Evolutionary conservation across 345 rosid genomes (phyloP).

Genomic region (Triadica sebifera): DNA sequence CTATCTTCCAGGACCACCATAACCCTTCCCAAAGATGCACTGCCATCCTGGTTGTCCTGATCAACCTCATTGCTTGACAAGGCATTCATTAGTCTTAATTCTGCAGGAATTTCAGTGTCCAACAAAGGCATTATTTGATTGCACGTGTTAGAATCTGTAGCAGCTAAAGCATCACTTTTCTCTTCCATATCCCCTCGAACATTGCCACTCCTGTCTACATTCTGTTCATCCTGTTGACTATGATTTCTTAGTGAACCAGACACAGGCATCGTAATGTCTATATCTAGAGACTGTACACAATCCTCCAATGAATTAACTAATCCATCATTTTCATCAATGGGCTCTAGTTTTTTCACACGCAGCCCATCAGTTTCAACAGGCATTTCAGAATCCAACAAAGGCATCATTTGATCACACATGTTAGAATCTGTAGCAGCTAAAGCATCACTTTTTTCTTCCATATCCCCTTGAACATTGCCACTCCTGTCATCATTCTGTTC

Average conservation of each 20-base stretch:
- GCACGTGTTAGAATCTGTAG: neutral
- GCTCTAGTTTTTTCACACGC: conserved; percentile 21
- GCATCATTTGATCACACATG: neutral
- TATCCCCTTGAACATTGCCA: neutral
- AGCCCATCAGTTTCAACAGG: conserved; percentile 13
- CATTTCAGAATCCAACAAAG: too few species aligned
- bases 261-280: neutral
- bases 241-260: neutral
- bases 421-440: neutral
- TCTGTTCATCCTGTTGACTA: conserved; percentile 11
- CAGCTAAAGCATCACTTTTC: conserved; percentile 13
- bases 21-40: neutral
- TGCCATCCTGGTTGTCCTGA: conserved; percentile 9
- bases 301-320: conserved; percentile 13
- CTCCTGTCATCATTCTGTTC: conserved; percentile 11
- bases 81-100: conserved; percentile 6
- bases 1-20: neutral
- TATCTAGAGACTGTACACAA: conserved; percentile 21
- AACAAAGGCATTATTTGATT: conserved; percentile 5
- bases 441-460: conserved; percentile 19
- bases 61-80: conserved; percentile 11
- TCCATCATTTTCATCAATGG: conserved; percentile 8
- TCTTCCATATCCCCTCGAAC: conserved; percentile 12
- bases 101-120: conserved; percentile 13
- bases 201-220: neutral